phyloP scores from a whole-genome alignment of 495 filamentous ascomycete species.

The Penicillium nucicola region DNA sequence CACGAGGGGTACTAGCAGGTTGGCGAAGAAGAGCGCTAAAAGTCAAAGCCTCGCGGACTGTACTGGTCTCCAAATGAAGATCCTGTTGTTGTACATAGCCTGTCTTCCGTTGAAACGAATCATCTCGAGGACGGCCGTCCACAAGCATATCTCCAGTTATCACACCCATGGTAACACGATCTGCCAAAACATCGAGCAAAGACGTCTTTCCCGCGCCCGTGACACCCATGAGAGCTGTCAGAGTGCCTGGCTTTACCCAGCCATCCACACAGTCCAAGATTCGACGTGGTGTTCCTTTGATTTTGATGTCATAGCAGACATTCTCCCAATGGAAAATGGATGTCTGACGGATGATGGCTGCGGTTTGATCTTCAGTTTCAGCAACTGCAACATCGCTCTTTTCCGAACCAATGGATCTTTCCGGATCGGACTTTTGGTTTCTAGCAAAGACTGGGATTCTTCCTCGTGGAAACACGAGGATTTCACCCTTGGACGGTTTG shows the following conservation, averaged over 20 bases:
- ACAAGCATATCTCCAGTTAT: constrained; percentile 85
- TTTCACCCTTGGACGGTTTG: constrained; percentile 82
- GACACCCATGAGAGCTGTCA: constrained; percentile 82
- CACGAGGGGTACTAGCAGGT: constrained; percentile 60
- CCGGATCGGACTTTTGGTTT: constrained; percentile 36
- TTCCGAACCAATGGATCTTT: constrained; percentile 37
- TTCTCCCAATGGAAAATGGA: constrained; percentile 85
- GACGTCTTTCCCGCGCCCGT: constrained; percentile 63
- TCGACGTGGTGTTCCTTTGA: constrained; percentile 70
- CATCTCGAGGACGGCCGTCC: constrained; percentile 69
- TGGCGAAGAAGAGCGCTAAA: constrained; percentile 86
- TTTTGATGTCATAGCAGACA: constrained; percentile 85
- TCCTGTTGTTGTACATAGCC: constrained; percentile 95
- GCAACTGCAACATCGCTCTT: constrained; percentile 6
- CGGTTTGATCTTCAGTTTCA: constrained; percentile 13
- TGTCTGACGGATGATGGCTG: constrained; percentile 50
- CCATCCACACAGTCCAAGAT: constrained; percentile 83
- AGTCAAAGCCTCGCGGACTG: constrained; percentile 75
- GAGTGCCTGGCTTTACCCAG: constrained; percentile 86
- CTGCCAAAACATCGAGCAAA: constrained; percentile 55
- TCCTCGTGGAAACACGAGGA: constrained; percentile 79
- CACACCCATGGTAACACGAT: constrained; percentile 80
- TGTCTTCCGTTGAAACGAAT: constrained; percentile 84
- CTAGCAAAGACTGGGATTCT: constrained; percentile 61
- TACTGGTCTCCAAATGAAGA: constrained; percentile 78